Evolutionary conservation across 768 basidiomycete species (phyloP).

Genomic region (Nidularia sp.): DNA sequence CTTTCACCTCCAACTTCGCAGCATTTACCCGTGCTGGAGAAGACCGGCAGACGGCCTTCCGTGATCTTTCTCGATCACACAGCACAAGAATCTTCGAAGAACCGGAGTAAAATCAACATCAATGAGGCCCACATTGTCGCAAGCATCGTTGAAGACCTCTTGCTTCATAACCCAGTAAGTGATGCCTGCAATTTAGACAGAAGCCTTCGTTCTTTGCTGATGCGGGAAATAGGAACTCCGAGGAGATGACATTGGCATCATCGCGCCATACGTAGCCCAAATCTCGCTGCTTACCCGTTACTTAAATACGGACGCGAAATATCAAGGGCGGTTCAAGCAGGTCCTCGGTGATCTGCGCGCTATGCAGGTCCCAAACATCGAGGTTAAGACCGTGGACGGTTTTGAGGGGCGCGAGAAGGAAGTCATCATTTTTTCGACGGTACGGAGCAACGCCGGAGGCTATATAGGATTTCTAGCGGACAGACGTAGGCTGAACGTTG

Average conservation of each 20-base stretch:
- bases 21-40: constrained; percentile 36
- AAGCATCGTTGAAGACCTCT: constrained; percentile 77
- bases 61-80: constrained; percentile 83
- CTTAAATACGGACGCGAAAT: constrained; percentile 51
- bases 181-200: constrained; percentile 6
- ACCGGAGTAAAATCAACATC: constrained; percentile 73
- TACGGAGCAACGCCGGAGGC: constrained; percentile 74
- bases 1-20: constrained; percentile 62
- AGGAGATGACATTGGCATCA: constrained; percentile 84
- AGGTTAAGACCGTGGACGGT: constrained; percentile 91
- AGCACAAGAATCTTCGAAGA: constrained; percentile 61
- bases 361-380: constrained; percentile 62
- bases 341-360: constrained; percentile 65
- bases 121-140: constrained; percentile 77
- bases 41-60: constrained; percentile 43
- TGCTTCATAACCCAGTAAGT: constrained; percentile 69
- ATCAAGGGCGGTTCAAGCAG: constrained; percentile 47
- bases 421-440: constrained; percentile 88
- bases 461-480: constrained; percentile 89
- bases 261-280: constrained; percentile 89
- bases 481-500: constrained; percentile 82
- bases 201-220: neutral
- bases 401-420: constrained; percentile 95
- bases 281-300: constrained; percentile 70
- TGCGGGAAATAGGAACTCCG: constrained; percentile 39